Conservation (phyloP, 2,329 filamentous ascomycete genomes). For the Apiospora sp. region DNA sequence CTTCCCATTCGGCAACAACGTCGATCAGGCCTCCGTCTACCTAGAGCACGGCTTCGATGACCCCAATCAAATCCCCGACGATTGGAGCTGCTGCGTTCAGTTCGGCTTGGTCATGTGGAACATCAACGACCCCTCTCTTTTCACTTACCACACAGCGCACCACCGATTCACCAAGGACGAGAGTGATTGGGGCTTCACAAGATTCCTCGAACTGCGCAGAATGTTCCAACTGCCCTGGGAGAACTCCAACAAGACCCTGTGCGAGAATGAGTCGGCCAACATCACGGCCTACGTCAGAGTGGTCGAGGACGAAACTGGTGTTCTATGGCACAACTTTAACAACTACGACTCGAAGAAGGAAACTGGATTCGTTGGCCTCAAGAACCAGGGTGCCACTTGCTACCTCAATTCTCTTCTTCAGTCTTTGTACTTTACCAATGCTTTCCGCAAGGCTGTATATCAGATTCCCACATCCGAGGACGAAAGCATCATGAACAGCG, state of each 20-base stretch:
- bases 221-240: slow-evolving; percentile 86
- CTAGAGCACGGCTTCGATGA: slow-evolving; percentile 91
- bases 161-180: slow-evolving; percentile 97
- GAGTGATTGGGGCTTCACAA: slow-evolving; percentile 98
- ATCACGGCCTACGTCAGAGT: slow-evolving; percentile 85
- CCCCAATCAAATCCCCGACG: slow-evolving; percentile 76
- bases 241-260: slow-evolving; percentile 70
- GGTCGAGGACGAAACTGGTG: slow-evolving; percentile 86
- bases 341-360: slow-evolving; percentile 99
- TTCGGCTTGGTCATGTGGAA: slow-evolving; percentile 96
- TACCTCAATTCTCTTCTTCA: slow-evolving; percentile 87
- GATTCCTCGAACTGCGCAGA: slow-evolving; percentile 86
- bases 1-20: slow-evolving; percentile 94
- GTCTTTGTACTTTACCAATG: slow-evolving; percentile 87
- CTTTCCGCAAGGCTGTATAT: slow-evolving; percentile 96
- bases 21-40: slow-evolving; percentile 93
- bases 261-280: slow-evolving; percentile 79
- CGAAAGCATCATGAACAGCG: slow-evolving; percentile 82
- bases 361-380: slow-evolving; percentile 94
- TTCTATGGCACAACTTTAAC: slow-evolving; percentile 89
- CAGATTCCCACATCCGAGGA: slow-evolving; percentile 93
- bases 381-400: slow-evolving; percentile 95
- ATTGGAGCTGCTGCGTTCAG: slow-evolving; percentile 97
- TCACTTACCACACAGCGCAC: slow-evolving; percentile 82
- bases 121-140: slow-evolving; percentile 87